Conservation (phyloP, 371 early-diverging fungal species). For the Mucor piriformis region DNA sequence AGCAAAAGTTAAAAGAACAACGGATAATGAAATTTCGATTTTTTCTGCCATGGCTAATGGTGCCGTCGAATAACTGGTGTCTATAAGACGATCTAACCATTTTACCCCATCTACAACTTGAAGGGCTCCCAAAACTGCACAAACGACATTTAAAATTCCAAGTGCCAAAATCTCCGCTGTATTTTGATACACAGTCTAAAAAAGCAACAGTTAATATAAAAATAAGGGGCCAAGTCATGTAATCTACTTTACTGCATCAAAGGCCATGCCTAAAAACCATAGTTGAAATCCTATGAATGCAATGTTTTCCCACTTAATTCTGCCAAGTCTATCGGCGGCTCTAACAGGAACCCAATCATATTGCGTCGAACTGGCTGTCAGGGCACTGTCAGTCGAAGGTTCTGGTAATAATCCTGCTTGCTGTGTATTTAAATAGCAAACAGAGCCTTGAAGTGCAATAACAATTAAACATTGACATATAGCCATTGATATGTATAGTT, state of each 20-base stretch:
- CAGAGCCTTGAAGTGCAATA: constrained; percentile 20
- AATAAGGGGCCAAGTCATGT: constrained; percentile 2
- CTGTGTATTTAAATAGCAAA: constrained; percentile 25
- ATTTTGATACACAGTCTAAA: constrained; percentile 47
- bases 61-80: constrained; percentile 17
- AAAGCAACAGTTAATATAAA: background rate
- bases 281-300: constrained; percentile 35
- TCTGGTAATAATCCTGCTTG: constrained; percentile 24
- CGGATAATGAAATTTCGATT: constrained; percentile 45
- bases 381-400: constrained; percentile 12
- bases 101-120: constrained; percentile 51
- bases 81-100: constrained; percentile 34
- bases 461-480: constrained; percentile 29
- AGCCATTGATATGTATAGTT: constrained; percentile 29
- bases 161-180: constrained; percentile 47
- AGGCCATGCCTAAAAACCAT: constrained; percentile 35
- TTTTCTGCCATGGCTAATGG: constrained; percentile 41
- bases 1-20: constrained; percentile 36
- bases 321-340: constrained; percentile 25
- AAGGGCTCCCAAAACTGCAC: constrained; percentile 48
- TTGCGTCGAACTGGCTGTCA: constrained; percentile 11
- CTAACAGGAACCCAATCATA: constrained; percentile 5
- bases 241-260: constrained; percentile 49
- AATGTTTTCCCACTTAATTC: constrained; percentile 41
- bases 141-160: constrained; percentile 46